Evolutionary conservation across 1,139 yeast species (phyloP), one percentile per base, ranked within the genome.

Genomic region (Candida sp.): DNA sequence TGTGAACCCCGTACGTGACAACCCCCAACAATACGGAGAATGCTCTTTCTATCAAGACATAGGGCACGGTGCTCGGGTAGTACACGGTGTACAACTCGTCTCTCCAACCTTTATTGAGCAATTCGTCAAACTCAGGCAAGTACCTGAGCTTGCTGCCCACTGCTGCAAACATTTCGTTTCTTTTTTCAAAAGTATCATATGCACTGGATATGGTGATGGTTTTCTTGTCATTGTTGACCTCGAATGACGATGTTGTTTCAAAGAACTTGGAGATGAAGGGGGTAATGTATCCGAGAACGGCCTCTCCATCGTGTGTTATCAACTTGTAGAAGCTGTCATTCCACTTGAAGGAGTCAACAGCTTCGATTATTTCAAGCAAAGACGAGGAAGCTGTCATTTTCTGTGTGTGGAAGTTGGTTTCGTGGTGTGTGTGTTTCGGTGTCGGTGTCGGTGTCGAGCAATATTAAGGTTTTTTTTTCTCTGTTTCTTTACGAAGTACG

Each of bases 1-100:
- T 77, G 66, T 94, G 98, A 4, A 87, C 87, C 1, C 99, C 99
- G 64, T 92, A 92, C 48, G 97, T 91, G 0, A 88, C 85, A 17
- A 94, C 87, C 0, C 99, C 99, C 43, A 93, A 66, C 5, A 91
- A 68, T 1, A 90, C 89, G 7, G 96, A 83, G 49, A 91, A 83
- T 0, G 97, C 86, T 44, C 99, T 75, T 66, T 94, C 99, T 2
- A 92, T 67, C 5, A 77, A 71, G 57, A 91, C 68, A 62, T 93
- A 94, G 0, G 90, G 88, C 0, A 54, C 56, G 7, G 71, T 70
- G 0, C 72, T 59, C 0, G 88, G 84, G 52, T 80, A 78, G 68
- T 86, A 90, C 4, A 93, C 83, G 0, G 87, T 78, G 67, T 91
- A 94, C 40, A 83, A 75, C 68, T 94, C 99, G 64, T 89, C 69